Evolutionary conservation across 2,329 filamentous ascomycete genomes (phyloP).

Genomic region (Cryphonectria nitschkei): DNA sequence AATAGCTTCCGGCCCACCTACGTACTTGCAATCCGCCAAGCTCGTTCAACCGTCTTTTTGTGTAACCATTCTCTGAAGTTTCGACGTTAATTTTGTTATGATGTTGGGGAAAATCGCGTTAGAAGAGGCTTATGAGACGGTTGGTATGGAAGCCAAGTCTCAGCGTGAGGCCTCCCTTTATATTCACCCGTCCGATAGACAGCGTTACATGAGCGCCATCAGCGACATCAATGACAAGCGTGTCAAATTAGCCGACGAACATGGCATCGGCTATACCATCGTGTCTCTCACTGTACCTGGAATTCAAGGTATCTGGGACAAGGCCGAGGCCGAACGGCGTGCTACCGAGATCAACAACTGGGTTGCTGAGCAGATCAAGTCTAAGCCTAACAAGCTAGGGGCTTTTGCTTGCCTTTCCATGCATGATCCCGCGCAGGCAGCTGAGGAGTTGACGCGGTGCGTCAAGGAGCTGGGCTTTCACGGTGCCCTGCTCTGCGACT

Average conservation of each 20-base stretch:
- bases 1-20: background rate
- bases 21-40: background rate
- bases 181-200: conserved; percentile 15
- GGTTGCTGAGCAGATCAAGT: conserved; percentile 43
- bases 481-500: conserved; percentile 65
- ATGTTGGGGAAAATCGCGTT: conserved; percentile 28
- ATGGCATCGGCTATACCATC: conserved; percentile 53
- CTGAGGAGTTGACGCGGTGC: conserved; percentile 54
- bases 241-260: conserved; percentile 34
- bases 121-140: conserved; percentile 26
- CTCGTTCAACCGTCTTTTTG: background rate
- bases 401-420: conserved; percentile 55
- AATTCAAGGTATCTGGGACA: conserved; percentile 50
- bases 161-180: conserved; percentile 24
- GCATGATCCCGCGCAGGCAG: conserved; percentile 57
- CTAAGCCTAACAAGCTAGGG: conserved; percentile 46
- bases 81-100: background rate
- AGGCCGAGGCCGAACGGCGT: conserved; percentile 44
- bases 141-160: conserved; percentile 25
- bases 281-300: conserved; percentile 54
- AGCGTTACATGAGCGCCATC: conserved; percentile 26
- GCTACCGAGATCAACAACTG: conserved; percentile 50
- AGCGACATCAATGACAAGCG: conserved; percentile 33
- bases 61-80: background rate
- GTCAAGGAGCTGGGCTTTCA: conserved; percentile 64